Evolutionary conservation across 768 basidiomycete genomes (phyloP).

Genomic region (Phaeolepiota aurea): DNA sequence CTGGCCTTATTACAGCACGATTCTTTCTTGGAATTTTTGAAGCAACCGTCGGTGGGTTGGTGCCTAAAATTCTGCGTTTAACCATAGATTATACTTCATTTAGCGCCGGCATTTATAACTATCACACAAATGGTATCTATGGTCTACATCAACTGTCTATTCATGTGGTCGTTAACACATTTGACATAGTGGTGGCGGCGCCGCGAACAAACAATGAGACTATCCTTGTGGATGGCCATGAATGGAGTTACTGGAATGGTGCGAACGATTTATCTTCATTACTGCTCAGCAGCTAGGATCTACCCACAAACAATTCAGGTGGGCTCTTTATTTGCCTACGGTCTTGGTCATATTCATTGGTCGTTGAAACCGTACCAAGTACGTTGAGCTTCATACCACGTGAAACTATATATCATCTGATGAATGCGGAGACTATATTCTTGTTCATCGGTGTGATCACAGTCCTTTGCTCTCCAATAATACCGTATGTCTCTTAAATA

Average conservation of each 20-base stretch:
- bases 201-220: slow-evolving; percentile 34
- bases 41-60: slow-evolving; percentile 32
- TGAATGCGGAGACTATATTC: slow-evolving; percentile 38
- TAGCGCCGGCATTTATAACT: slow-evolving; percentile 39
- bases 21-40: slow-evolving; percentile 40
- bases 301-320: too few relatives aligned
- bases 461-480: slow-evolving; percentile 25
- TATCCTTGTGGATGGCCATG: slow-evolving; percentile 33
- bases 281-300: too few relatives aligned
- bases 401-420: too few relatives aligned
- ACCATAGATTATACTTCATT: background rate
- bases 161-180: too few relatives aligned
- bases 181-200: slow-evolving; percentile 33
- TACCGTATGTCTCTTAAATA: slow-evolving; percentile 16
- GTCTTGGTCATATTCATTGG: slow-evolving; percentile 29
- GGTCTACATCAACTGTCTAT: too few relatives aligned
- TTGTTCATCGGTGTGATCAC: slow-evolving; percentile 35
- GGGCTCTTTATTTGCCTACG: slow-evolving; percentile 35
- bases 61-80: background rate
- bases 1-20: slow-evolving; percentile 28
- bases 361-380: slow-evolving; percentile 31
- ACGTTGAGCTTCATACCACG: slow-evolving; percentile 8
- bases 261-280: too few relatives aligned
- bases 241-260: slow-evolving; percentile 34
- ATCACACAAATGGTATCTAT: slow-evolving; percentile 31